A percentile compares a stretch with the other conserved stretches of the same genome.
These are phyloP conservation scores for Solanum aculeatissimum DNA, from an alignment of 305 asterid genomes.

Conservation along the genomic window DNA sequence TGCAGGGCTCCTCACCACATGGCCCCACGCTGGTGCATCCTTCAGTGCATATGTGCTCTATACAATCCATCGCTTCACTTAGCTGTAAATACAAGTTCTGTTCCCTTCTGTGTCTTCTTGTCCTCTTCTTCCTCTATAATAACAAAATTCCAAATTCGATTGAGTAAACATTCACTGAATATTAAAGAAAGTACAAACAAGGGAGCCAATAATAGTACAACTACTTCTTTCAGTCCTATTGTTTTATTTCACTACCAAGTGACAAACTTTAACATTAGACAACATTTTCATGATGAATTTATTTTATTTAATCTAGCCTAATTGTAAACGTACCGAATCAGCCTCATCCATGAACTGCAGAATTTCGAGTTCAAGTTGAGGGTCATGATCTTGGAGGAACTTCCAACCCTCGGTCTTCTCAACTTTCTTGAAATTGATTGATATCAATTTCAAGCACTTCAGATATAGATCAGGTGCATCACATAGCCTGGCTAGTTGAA, in stretches of 20 bases:
- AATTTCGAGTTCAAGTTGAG: slow-evolving; percentile 74
- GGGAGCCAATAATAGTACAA: not conserved
- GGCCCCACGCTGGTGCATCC: slow-evolving; percentile 89
- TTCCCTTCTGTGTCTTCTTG: slow-evolving; percentile 41
- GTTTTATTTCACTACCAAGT: not conserved
- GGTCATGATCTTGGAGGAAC: slow-evolving; percentile 62
- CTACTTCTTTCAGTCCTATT: not conserved
- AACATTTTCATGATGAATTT: not conserved
- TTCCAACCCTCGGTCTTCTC: slow-evolving; percentile 79
- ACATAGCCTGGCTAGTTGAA: slow-evolving; percentile 77
- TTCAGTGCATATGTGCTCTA: slow-evolving; percentile 76
- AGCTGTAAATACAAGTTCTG: slow-evolving; percentile 55
- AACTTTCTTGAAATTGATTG: slow-evolving; percentile 35
- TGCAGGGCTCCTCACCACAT: slow-evolving; percentile 33
- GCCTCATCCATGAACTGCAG: slow-evolving; percentile 66
- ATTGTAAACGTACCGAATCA: slow-evolving; percentile 41
- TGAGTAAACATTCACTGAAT: not conserved
- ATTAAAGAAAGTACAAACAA: not conserved
- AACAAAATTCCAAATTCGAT: not conserved
- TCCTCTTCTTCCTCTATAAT: slow-evolving; percentile 53
- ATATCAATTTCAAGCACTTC: slow-evolving; percentile 53
- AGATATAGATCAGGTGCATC: slow-evolving; percentile 80
- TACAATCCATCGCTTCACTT: slow-evolving; percentile 87
- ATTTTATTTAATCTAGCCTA: not conserved
- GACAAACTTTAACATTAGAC: not conserved